Evolutionary conservation across 306 rosid genomes (phyloP).

Genomic region (Vicia villosa): DNA sequence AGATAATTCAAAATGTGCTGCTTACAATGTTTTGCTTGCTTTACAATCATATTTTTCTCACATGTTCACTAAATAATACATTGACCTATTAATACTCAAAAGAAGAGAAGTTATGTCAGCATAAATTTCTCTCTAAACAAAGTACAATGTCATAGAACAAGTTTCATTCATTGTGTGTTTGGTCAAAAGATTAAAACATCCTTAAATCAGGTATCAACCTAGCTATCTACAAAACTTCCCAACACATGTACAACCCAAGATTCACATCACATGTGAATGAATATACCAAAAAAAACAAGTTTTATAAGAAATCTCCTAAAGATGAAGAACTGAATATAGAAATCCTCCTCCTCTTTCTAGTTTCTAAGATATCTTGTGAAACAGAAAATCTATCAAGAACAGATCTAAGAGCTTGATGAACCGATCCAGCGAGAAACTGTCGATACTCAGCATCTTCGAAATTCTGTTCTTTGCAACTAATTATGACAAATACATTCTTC

Average conservation of each 20-base stretch:
- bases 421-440: slow-evolving; percentile 52
- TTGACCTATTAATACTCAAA: background rate
- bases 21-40: background rate
- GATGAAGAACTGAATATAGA: slow-evolving; percentile 60
- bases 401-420: slow-evolving; percentile 60
- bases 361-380: slow-evolving; percentile 51
- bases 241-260: slow-evolving; percentile 29
- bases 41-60: background rate
- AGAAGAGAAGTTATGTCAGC: slow-evolving; percentile 6
- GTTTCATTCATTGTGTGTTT: slow-evolving; percentile 23
- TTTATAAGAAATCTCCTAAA: slow-evolving; percentile 46
- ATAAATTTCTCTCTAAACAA: slow-evolving; percentile 30
- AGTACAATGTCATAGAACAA: slow-evolving; percentile 8
- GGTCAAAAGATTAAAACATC: background rate
- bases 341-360: slow-evolving; percentile 54
- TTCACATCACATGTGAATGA: background rate
- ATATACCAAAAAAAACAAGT: background rate
- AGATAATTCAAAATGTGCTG: background rate
- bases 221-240: slow-evolving; percentile 27
- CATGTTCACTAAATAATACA: background rate
- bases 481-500: slow-evolving; percentile 69
- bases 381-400: slow-evolving; percentile 64
- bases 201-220: background rate
- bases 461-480: slow-evolving; percentile 48
- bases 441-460: slow-evolving; percentile 46